Evolutionary conservation across 192 early-diverging fungal genomes (phyloP).

Genomic region (Coemansia sp.): DNA sequence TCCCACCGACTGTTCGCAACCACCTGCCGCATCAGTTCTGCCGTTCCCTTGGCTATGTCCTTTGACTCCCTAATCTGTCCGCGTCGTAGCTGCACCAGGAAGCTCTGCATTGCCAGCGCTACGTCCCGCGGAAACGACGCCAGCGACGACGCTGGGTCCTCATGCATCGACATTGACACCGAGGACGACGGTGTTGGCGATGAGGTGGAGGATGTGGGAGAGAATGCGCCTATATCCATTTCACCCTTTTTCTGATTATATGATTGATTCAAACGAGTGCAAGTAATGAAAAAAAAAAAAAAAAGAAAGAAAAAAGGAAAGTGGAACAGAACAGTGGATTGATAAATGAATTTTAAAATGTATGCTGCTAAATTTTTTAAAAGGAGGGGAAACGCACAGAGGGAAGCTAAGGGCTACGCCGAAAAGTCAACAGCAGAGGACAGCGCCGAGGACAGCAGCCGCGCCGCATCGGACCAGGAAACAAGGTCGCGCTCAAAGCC

Average conservation of each 20-base stretch:
- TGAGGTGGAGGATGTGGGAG: background rate
- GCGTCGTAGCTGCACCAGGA: constrained; percentile 59
- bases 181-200: background rate
- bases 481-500: constrained; percentile 42
- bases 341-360: background rate
- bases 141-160: constrained; percentile 15
- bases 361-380: background rate
- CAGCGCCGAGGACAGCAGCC: constrained; percentile 27
- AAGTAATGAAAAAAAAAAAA: background rate
- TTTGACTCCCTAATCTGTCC: constrained; percentile 73
- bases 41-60: constrained; percentile 69
- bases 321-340: background rate
- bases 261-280: background rate
- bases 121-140: constrained; percentile 29
- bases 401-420: background rate
- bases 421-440: constrained; percentile 17
- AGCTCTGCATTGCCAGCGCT: constrained; percentile 45
- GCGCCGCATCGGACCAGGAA: constrained; percentile 36
- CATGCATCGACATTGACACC: constrained; percentile 8
- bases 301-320: background rate
- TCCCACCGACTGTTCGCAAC: constrained; percentile 76
- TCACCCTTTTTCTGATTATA: background rate
- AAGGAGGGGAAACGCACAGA: background rate
- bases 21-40: constrained; percentile 72
- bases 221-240: background rate